Conservation (phyloP, 768 basidiomycete genomes). For the Tricholoma furcatifolium region DNA sequence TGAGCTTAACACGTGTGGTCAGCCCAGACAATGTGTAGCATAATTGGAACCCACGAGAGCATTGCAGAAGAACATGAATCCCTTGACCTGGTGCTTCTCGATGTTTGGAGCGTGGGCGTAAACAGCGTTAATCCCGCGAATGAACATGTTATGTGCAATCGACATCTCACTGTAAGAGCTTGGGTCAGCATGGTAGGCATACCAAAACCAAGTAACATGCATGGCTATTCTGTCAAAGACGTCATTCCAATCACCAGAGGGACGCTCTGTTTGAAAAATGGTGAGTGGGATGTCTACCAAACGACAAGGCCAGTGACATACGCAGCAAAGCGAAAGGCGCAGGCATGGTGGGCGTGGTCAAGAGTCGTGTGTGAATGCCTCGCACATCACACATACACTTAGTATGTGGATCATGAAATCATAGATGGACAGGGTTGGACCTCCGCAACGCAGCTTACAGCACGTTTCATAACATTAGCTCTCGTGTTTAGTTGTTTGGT, state of each 20-base stretch:
- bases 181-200: not conserved
- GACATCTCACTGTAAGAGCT: conserved; percentile 25
- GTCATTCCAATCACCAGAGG: conserved; percentile 26
- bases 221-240: conserved; percentile 28
- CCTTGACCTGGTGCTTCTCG: conserved; percentile 20
- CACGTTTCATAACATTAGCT: too few relatives aligned
- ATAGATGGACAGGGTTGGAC: too few relatives aligned
- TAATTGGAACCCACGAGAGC: conserved; percentile 18
- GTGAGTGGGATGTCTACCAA: not conserved
- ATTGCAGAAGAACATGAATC: conserved; percentile 26
- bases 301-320: not conserved
- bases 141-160: conserved; percentile 28
- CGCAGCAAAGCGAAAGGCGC: conserved; percentile 5
- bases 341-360: conserved; percentile 5
- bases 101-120: conserved; percentile 23
- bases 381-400: too few relatives aligned
- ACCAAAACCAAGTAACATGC: conserved; percentile 10
- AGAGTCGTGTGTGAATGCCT: too few relatives aligned
- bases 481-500: too few relatives aligned
- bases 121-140: conserved; percentile 27
- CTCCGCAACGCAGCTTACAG: too few relatives aligned
- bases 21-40: not conserved
- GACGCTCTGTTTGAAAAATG: not conserved
- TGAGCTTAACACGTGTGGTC: conserved; percentile 11
- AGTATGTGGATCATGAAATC: too few relatives aligned